A percentile compares a stretch with the other conserved stretches of the same genome.
Evolutionary conservation across 148 eudicot genomes (phyloP).

Genomic region (Heliamphora exappendiculata): DNA sequence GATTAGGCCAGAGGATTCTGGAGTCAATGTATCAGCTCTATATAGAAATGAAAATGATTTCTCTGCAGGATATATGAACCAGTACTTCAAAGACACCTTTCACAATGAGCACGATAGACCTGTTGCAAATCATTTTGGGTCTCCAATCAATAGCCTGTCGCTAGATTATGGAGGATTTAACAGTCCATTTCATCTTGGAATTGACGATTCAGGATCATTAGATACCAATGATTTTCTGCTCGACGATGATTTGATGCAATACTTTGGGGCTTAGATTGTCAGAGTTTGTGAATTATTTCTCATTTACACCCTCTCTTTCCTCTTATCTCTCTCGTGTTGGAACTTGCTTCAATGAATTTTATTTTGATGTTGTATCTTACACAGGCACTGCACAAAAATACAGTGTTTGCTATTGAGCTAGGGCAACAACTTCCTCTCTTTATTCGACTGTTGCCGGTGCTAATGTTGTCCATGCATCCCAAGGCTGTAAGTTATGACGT

Average conservation of each 20-base stretch:
- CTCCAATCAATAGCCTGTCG: constrained; percentile 46
- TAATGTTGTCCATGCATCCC: constrained; percentile 2
- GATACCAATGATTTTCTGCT: constrained; percentile 27
- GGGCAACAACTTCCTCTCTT: not conserved
- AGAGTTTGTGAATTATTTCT: constrained; percentile 18
- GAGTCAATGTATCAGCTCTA: constrained; percentile 20
- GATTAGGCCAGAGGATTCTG: constrained; percentile 23
- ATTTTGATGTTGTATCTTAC: not conserved
- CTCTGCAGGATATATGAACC: constrained; percentile 29
- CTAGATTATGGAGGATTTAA: constrained; percentile 39
- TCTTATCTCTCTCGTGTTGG: not conserved
- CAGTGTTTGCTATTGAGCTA: not conserved
- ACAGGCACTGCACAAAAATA: constrained; percentile 1
- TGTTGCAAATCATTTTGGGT: constrained; percentile 34
- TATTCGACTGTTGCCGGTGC: not conserved
- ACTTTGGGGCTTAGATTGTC: constrained; percentile 49
- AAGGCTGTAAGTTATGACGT: constrained; percentile 9
- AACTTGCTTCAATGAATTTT: not conserved
- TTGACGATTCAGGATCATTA: constrained; percentile 27
- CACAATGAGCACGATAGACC: constrained; percentile 39
- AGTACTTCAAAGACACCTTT: constrained; percentile 32
- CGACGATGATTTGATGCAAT: constrained; percentile 47
- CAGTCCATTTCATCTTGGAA: constrained; percentile 34
- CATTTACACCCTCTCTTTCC: not conserved
- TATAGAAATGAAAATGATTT: constrained; percentile 30